These are phyloP conservation scores for Sclerotinia sclerotiorum DNA, from an alignment of 2,329 filamentous ascomycete species.

Conservation along the genomic window DNA sequence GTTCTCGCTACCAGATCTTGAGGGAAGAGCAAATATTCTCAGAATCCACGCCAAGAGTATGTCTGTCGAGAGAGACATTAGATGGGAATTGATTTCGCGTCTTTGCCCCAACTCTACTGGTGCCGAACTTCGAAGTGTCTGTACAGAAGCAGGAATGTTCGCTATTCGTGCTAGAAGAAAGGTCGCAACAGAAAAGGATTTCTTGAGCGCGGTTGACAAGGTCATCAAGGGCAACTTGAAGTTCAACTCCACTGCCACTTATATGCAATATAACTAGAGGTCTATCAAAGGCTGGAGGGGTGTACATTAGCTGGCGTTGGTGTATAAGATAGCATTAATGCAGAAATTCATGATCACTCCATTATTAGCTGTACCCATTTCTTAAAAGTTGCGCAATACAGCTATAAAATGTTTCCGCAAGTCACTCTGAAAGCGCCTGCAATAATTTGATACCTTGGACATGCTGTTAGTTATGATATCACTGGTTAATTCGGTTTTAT, in stretches of 20 bases:
- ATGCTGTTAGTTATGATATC: neutral
- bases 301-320: constrained; percentile 41
- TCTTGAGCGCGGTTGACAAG: constrained; percentile 96
- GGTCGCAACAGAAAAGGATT: constrained; percentile 98
- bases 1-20: constrained; percentile 94
- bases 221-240: constrained; percentile 99
- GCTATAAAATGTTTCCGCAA: neutral
- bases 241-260: constrained; percentile 97
- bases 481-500: neutral
- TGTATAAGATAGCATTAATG: constrained; percentile 38
- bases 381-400: neutral
- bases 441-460: neutral
- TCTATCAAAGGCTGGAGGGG: constrained; percentile 26
- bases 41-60: constrained; percentile 99
- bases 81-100: constrained; percentile 97
- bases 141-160: constrained; percentile 98
- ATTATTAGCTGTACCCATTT: neutral
- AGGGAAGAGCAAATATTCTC: constrained; percentile 95
- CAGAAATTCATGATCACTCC: constrained; percentile 22
- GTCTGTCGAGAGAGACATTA: constrained; percentile 97
- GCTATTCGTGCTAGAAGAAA: constrained; percentile 92
- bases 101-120: constrained; percentile 97
- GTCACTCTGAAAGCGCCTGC: neutral
- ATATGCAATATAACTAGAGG: constrained; percentile 96
- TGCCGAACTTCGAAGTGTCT: constrained; percentile 92